Percentiles rank a stretch among this genome's conserved stretches.
phyloP scores from a whole-genome alignment of 2,329 filamentous ascomycete genomes.

The Aurifilum marmelostoma region DNA sequence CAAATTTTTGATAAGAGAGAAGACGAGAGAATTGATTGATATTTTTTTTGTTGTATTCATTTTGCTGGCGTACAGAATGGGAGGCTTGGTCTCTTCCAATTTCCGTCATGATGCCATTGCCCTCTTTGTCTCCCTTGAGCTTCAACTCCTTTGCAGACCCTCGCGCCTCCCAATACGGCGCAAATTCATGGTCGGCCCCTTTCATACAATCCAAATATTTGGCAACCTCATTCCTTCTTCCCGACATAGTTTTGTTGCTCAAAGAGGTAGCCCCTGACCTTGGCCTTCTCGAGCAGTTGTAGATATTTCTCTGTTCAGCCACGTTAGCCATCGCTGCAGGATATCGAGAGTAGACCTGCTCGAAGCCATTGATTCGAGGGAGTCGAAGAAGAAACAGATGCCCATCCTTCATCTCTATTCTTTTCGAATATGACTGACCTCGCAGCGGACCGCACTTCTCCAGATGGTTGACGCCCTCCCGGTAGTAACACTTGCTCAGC shows the following conservation, averaged over 20 bases:
- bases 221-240: constrained; percentile 40
- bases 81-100: constrained; percentile 8
- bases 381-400: not conserved
- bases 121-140: constrained; percentile 10
- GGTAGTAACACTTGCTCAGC: constrained; percentile 82
- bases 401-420: too few relatives aligned
- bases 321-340: constrained; percentile 18
- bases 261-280: constrained; percentile 79
- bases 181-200: not conserved
- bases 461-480: constrained; percentile 83
- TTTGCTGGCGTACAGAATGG: constrained; percentile 15
- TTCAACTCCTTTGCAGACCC: not conserved
- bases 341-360: not conserved
- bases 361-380: not conserved
- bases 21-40: not conserved
- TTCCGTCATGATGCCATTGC: constrained; percentile 9
- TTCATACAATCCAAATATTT: not conserved
- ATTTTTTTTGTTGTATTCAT: constrained; percentile 11
- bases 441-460: constrained; percentile 83
- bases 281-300: constrained; percentile 73
- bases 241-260: constrained; percentile 76
- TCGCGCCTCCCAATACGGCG: not conserved
- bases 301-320: constrained; percentile 70
- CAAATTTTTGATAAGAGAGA: not conserved
- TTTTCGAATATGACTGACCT: constrained; percentile 60